A percentile compares a stretch with the other conserved stretches of the same genome.
These are phyloP conservation scores for Aureobasidium pullulans DNA, from an alignment of 2,329 filamentous ascomycete genomes.

Conservation along the genomic window DNA sequence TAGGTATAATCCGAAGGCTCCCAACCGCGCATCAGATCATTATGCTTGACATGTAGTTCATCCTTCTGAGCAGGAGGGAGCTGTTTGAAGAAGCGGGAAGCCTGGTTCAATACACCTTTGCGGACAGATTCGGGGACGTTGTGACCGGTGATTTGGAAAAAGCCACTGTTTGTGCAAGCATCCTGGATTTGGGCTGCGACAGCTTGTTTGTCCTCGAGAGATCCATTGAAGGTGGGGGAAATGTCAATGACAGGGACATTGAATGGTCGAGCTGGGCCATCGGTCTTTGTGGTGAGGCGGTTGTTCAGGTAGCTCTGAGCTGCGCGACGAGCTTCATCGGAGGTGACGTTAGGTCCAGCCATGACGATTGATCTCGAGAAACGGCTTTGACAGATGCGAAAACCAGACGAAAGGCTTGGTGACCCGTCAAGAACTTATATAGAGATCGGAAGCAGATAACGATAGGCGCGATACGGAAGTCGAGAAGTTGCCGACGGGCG, in stretches of 20 bases:
- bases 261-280: background rate
- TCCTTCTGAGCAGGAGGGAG: constrained; percentile 40
- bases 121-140: constrained; percentile 19
- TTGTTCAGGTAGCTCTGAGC: constrained; percentile 13
- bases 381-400: too few relatives aligned
- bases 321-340: constrained; percentile 5
- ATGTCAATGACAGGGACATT: constrained; percentile 35
- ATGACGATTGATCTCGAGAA: background rate
- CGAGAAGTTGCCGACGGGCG: background rate
- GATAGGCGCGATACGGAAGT: background rate
- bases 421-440: background rate
- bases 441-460: background rate
- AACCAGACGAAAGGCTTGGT: background rate
- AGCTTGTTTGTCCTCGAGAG: constrained; percentile 29
- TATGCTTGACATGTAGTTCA: constrained; percentile 33
- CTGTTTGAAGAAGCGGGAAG: constrained; percentile 36
- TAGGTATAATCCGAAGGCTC: constrained; percentile 40
- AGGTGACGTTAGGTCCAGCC: background rate
- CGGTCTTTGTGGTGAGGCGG: background rate
- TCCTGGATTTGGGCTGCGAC: constrained; percentile 36
- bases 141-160: constrained; percentile 14
- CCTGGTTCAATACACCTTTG: constrained; percentile 31
- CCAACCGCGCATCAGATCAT: constrained; percentile 34
- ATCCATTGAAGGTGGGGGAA: constrained; percentile 31
- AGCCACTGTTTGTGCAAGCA: constrained; percentile 34